Evolutionary conservation across 2,329 filamentous ascomycete species (phyloP), one percentile per base, ranked within the genome.

Genomic region (Coleophoma cylindrospora): DNA sequence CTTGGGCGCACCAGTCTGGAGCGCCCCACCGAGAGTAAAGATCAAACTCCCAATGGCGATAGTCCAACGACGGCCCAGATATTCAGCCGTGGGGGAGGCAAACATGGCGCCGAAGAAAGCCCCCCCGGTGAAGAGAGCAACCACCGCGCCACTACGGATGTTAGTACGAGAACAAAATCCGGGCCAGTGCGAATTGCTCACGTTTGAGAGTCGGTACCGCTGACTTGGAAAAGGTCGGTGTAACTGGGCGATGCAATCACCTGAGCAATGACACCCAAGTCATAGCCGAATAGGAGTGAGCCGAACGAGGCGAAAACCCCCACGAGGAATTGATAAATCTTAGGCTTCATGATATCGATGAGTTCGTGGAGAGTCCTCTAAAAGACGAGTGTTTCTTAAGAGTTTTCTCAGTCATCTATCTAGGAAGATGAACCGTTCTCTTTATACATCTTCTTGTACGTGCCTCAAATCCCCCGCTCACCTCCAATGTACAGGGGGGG

Each of bases 91-190:
- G 34, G 58, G 59, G 17, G 61, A 61, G 43, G 62, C 61, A 14
- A 63, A 46, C 34, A 89, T 89, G 17, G 87, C 87, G n/a, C 77
- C 77, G 40, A 68, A 70, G 40, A 68, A 68, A 3, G 66, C 36
- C 41, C 87, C 82, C 2, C 77, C 85, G 0, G 88, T 92, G 66
- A 92, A 91, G 51, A 91, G 75, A 1, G 86, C 87, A 1, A 91
- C 87, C 0, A 90, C 84, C 3, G 86, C 79, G 48, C 86, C 87
- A 37, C 76, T 84, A n/a, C 21, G 13, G 43, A 11, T 36, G 15
- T 36, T 52, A 41, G 56, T 38, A 10, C 22, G 11, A 19, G 6
- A 11, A 12, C 8, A 15, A 14, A 4, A 11, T 27, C 4, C 22
- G 32, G 3, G 27, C n/a, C 11, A 36, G 17, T 15, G n/a, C 22